These are phyloP conservation scores for Taphrina confusa DNA, from an alignment of 1,139 yeast species.

Conservation along the genomic window DNA sequence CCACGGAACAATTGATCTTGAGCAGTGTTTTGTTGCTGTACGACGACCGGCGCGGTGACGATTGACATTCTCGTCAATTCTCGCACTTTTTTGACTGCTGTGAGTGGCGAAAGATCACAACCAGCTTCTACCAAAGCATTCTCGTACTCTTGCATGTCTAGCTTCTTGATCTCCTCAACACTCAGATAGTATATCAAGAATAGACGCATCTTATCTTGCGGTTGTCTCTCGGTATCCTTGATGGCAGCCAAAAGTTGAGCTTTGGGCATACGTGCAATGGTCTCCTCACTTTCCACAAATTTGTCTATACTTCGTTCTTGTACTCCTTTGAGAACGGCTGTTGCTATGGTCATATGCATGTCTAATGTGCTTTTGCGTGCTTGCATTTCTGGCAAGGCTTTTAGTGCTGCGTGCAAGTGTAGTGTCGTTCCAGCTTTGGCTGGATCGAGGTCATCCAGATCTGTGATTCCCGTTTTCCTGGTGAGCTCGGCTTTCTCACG, in stretches of 20 bases:
- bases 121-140: slow-evolving; percentile 61
- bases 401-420: slow-evolving; percentile 82
- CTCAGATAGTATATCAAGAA: slow-evolving; percentile 70
- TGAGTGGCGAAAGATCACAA: slow-evolving; percentile 64
- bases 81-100: slow-evolving; percentile 72
- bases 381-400: slow-evolving; percentile 87
- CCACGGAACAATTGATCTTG: slow-evolving; percentile 59
- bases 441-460: slow-evolving; percentile 61
- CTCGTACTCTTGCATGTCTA: slow-evolving; percentile 68
- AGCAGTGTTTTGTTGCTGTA: slow-evolving; percentile 37
- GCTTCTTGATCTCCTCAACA: slow-evolving; percentile 57
- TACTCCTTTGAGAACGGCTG: slow-evolving; percentile 76
- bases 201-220: slow-evolving; percentile 81
- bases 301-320: slow-evolving; percentile 84
- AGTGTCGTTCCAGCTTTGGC: slow-evolving; percentile 55
- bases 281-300: slow-evolving; percentile 89
- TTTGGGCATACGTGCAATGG: slow-evolving; percentile 52
- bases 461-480: slow-evolving; percentile 68
- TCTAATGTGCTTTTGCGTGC: slow-evolving; percentile 85
- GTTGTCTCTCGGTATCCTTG: slow-evolving; percentile 52
- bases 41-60: slow-evolving; percentile 40
- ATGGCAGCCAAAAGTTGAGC: slow-evolving; percentile 51
- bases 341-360: slow-evolving; percentile 94
- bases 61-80: slow-evolving; percentile 69
- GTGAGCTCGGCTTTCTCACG: slow-evolving; percentile 86